phyloP scores from a whole-genome alignment of 225 moss, liverwort and hornwort species.

The Straminergon stramineum region DNA sequence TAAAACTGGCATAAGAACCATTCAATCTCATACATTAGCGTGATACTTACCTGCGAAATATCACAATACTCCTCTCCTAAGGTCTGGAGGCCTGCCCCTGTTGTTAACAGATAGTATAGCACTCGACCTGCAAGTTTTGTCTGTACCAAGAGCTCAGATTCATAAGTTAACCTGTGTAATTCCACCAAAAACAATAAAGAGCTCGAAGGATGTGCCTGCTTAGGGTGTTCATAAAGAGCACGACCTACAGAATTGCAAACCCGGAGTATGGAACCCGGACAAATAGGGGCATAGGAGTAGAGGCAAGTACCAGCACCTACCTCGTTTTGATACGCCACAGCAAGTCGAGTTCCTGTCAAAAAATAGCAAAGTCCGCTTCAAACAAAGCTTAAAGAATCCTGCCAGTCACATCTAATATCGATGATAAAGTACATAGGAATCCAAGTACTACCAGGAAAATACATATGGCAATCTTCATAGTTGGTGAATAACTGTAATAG shows the following conservation, averaged over 20 bases:
- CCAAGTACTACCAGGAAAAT: not conserved
- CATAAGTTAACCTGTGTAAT: not conserved
- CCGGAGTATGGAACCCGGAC: not conserved
- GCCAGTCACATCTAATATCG: not conserved
- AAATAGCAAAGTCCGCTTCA: not conserved
- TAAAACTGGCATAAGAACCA: not conserved
- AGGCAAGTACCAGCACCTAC: conserved; percentile 18
- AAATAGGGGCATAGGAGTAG: not conserved
- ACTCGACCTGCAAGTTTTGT: conserved; percentile 91
- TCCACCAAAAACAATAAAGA: not conserved
- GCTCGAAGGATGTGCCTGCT: not conserved
- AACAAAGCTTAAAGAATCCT: not conserved
- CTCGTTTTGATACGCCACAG: conserved; percentile 95
- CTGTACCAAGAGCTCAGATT: conserved; percentile 26
- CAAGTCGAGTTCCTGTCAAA: conserved; percentile 78
- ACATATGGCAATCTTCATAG: not conserved
- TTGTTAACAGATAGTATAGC: conserved; percentile 87
- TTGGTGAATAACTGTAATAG: not conserved
- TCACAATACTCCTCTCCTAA: conserved; percentile 99
- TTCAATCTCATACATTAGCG: not conserved
- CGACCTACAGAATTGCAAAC: not conserved
- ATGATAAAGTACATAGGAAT: not conserved
- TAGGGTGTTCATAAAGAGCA: not conserved
- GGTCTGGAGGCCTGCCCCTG: conserved; percentile 93
- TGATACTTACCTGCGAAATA: conserved; percentile 59